phyloP scores from a whole-genome alignment of 192 early-diverging fungal genomes.

The Spizellomyces sp. region DNA sequence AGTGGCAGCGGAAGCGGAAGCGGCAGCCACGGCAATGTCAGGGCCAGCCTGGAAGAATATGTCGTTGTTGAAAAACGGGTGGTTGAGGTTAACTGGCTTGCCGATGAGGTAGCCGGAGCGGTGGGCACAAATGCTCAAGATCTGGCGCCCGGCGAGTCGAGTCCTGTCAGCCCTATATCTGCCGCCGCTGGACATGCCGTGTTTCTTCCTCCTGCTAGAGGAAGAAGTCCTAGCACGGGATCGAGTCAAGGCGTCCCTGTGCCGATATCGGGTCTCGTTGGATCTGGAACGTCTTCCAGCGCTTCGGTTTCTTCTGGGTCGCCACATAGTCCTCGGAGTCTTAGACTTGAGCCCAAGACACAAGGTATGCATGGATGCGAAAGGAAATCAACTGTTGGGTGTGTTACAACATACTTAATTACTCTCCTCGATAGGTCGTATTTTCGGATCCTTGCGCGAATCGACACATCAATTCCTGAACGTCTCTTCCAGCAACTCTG shows the following conservation, averaged over 20 bases:
- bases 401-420: no score
- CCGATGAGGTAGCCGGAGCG: conserved; percentile 35
- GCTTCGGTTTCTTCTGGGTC: neutral
- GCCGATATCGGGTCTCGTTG: no score
- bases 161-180: no score
- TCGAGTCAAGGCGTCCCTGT: no score
- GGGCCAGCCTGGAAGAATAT: conserved; percentile 52
- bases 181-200: no score
- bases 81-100: conserved; percentile 59
- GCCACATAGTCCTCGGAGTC: conserved; percentile 2
- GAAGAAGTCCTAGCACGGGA: no score
- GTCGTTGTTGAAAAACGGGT: conserved; percentile 53
- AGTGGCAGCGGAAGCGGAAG: conserved; percentile 4
- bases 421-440: conserved; percentile 2
- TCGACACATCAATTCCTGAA: conserved; percentile 43
- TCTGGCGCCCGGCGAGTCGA: neutral
- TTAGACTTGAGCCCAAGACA: neutral
- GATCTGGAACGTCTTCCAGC: neutral
- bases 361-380: no score
- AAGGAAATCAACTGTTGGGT: no score
- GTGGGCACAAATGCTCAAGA: neutral
- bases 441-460: conserved; percentile 47
- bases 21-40: conserved; percentile 2
- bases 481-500: neutral
- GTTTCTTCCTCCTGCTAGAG: no score